Percentiles rank a stretch among this genome's conserved stretches.
Evolutionary conservation across 257 asterid species (phyloP).

Genomic region (Nicotiana otophora): DNA sequence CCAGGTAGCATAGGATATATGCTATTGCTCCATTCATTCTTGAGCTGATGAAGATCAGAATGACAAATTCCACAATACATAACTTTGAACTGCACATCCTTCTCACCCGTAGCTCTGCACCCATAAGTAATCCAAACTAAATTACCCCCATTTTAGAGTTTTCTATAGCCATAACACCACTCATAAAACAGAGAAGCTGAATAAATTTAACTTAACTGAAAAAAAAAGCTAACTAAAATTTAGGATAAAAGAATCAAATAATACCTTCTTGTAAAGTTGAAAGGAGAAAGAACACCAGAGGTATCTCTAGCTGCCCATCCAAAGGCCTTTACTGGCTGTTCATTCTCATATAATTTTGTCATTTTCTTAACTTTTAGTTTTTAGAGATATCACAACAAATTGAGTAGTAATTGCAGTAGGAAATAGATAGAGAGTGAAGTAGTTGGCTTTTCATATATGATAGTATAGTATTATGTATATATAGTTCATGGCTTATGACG

Average conservation of each 20-base stretch:
- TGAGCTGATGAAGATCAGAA: constrained; percentile 20
- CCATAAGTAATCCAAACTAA: not conserved
- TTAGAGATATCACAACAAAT: not conserved
- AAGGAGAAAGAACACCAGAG: constrained; percentile 22
- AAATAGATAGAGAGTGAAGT: too few relatives aligned
- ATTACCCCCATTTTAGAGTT: too few relatives aligned
- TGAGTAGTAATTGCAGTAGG: not conserved
- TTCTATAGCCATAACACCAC: not conserved
- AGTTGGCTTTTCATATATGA: too few relatives aligned
- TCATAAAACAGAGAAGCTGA: too few relatives aligned
- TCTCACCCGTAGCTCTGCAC: constrained; percentile 19
- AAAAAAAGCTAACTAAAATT: too few relatives aligned
- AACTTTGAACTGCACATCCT: constrained; percentile 23
- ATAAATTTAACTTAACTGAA: too few relatives aligned
- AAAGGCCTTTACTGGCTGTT: constrained; percentile 13
- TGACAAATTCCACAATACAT: constrained; percentile 25
- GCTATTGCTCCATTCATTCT: constrained; percentile 17
- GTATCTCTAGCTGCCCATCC: constrained; percentile 27
- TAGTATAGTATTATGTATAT: not conserved
- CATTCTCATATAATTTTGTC: constrained; percentile 9
- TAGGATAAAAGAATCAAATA: not conserved
- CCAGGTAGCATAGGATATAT: constrained; percentile 24
- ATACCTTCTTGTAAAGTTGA: constrained; percentile 21
- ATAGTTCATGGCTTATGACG: not conserved
- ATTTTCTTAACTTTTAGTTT: not conserved